A percentile compares a stretch with the other conserved stretches of the same genome.
Conservation (phyloP, 768 basidiomycete genomes). For the Mycena haematopus region DNA sequence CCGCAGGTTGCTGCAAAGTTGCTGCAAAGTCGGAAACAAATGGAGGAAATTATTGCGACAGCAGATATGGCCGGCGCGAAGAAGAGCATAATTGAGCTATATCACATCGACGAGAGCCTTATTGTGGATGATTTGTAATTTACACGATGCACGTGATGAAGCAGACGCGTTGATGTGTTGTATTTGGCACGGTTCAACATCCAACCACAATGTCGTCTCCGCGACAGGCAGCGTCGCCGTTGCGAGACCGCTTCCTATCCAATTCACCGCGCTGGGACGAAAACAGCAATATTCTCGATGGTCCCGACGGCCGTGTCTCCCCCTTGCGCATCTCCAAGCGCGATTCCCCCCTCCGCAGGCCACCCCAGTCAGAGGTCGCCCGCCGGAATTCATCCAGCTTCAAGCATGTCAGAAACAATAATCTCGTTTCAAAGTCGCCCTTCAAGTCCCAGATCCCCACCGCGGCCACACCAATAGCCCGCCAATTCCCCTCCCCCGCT, state of each 20-base stretch:
- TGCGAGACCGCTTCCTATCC: constrained; percentile 65
- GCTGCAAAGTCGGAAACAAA: background rate
- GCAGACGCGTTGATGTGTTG: background rate
- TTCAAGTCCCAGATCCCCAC: constrained; percentile 74
- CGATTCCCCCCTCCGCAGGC: constrained; percentile 50
- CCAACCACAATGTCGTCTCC: constrained; percentile 14
- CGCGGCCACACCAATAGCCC: constrained; percentile 48
- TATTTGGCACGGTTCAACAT: background rate
- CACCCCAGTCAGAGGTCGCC: constrained; percentile 58
- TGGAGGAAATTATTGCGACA: background rate
- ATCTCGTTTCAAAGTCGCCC: constrained; percentile 86
- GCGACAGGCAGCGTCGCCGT: constrained; percentile 41
- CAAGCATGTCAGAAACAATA: constrained; percentile 76
- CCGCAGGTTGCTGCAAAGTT: constrained; percentile 6
- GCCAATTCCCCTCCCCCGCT: constrained; percentile 39
- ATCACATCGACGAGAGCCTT: background rate
- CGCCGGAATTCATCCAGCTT: constrained; percentile 81
- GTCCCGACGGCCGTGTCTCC: constrained; percentile 57
- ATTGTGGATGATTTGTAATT: constrained; percentile 6
- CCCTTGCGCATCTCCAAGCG: constrained; percentile 81
- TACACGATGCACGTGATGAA: constrained; percentile 3
- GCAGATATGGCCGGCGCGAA: constrained; percentile 7
- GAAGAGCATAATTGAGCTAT: background rate
- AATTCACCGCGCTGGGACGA: constrained; percentile 75
- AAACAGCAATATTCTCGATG: constrained; percentile 37